A percentile compares a stretch with the other conserved stretches of the same genome.
phyloP scores from a whole-genome alignment of 768 basidiomycete genomes.

The Amanita pallidorosea region DNA sequence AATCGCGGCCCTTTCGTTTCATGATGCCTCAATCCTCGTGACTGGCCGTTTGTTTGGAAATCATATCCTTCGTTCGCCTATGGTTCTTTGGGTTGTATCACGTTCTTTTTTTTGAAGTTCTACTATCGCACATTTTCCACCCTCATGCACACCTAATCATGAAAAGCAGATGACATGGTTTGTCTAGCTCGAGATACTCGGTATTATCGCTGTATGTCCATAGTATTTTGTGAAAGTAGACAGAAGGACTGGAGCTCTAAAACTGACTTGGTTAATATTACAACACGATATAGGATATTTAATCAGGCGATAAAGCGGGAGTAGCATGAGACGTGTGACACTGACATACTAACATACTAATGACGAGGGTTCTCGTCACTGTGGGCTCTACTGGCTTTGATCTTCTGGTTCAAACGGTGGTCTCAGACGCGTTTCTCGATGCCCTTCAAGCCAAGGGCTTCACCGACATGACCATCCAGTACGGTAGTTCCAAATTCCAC shows the following conservation, averaged over 20 bases:
- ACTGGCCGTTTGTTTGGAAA: not conserved
- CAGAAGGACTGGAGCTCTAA: not conserved
- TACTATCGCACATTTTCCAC: not conserved
- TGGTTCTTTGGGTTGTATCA: not conserved
- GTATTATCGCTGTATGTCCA: not conserved
- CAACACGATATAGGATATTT: too few species aligned
- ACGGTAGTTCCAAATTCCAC: not conserved
- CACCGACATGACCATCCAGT: too few species aligned
- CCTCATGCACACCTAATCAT: not conserved
- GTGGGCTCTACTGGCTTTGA: too few species aligned
- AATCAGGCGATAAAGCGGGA: too few species aligned
- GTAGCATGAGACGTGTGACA: too few species aligned
- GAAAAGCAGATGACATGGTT: not conserved
- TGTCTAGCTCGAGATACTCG: not conserved
- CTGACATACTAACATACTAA: too few species aligned
- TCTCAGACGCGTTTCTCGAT: too few species aligned
- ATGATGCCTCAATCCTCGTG: not conserved
- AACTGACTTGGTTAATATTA: too few species aligned
- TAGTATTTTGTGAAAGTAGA: conserved; percentile 2
- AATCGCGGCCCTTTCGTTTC: not conserved
- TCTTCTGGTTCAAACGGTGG: too few species aligned
- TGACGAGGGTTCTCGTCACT: too few species aligned
- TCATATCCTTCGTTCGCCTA: not conserved
- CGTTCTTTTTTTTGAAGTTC: not conserved
- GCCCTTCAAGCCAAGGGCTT: too few species aligned